Percentiles rank a stretch among this genome's conserved stretches.
Evolutionary conservation across 148 eudicot genomes (phyloP).

Genomic region (Mesembryanthemum crystallinum): DNA sequence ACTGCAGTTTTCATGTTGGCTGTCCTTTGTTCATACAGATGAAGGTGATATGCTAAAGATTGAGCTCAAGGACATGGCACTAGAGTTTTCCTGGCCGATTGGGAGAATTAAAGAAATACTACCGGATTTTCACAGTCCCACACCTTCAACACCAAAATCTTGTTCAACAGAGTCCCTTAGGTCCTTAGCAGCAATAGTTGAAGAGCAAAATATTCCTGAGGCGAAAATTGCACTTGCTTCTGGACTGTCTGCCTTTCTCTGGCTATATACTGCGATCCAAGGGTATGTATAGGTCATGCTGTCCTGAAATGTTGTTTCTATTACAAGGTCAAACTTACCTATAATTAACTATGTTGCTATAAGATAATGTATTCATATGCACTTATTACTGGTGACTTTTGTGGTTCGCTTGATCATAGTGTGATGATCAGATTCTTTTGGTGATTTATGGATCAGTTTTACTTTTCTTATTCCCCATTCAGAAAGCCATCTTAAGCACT

Average conservation of each 20-base stretch:
- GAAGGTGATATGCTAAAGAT: constrained; percentile 54
- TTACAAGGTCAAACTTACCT: no score
- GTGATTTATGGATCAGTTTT: not conserved
- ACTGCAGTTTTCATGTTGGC: not conserved
- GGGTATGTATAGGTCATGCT: constrained; percentile 46
- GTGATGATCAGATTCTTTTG: not conserved
- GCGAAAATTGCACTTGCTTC: constrained; percentile 62
- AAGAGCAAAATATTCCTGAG: constrained; percentile 76
- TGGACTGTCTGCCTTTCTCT: constrained; percentile 83
- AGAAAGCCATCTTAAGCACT: not conserved
- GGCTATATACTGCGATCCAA: constrained; percentile 72
- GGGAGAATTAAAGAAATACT: constrained; percentile 56
- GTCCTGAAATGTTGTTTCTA: not conserved
- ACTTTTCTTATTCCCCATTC: not conserved
- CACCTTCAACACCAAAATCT: constrained; percentile 55
- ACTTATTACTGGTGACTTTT: not conserved
- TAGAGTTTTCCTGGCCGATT: constrained; percentile 85
- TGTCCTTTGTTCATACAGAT: constrained; percentile 30
- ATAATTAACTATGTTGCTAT: not conserved
- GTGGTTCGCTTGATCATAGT: not conserved
- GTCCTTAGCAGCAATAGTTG: constrained; percentile 52
- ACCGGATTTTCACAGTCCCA: constrained; percentile 37
- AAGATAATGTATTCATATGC: not conserved
- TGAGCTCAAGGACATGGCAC: constrained; percentile 65
- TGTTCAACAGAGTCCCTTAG: constrained; percentile 58